Evolutionary conservation across 805 yeast genomes (phyloP).

Genomic region (Candida anglica): DNA sequence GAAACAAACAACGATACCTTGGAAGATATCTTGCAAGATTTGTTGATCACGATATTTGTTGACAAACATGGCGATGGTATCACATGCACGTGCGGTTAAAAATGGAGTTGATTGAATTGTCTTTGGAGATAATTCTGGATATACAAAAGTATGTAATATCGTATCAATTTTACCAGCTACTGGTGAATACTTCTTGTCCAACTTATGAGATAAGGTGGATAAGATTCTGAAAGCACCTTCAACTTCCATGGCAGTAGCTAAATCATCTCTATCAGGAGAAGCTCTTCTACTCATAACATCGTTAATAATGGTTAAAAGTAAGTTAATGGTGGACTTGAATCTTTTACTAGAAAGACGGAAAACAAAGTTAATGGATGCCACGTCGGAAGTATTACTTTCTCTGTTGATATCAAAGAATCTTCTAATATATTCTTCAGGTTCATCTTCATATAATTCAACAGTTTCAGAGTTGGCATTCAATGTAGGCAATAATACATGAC

Average conservation of each 20-base stretch:
- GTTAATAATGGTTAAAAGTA: conserved; percentile 27
- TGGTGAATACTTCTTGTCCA: conserved; percentile 33
- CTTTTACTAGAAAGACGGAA: conserved; percentile 33
- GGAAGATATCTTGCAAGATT: conserved; percentile 37
- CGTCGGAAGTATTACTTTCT: conserved; percentile 46
- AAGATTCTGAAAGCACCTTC: conserved; percentile 42
- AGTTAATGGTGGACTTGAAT: conserved; percentile 34
- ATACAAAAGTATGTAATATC: conserved; percentile 33
- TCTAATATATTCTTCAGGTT: conserved; percentile 43
- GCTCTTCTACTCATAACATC: conserved; percentile 32
- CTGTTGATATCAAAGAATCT: conserved; percentile 44
- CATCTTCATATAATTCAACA: conserved; percentile 41
- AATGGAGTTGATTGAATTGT: conserved; percentile 29
- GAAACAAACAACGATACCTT: conserved; percentile 37
- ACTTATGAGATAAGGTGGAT: conserved; percentile 36
- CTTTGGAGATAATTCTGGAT: conserved; percentile 35
- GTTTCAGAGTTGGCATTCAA: conserved; percentile 34
- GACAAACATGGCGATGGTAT: conserved; percentile 38
- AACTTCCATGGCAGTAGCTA: conserved; percentile 28
- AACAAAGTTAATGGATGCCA: conserved; percentile 46
- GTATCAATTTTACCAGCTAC: conserved; percentile 37
- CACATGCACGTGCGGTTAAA: conserved; percentile 45
- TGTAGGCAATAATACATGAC: conserved; percentile 39
- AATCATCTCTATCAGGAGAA: conserved; percentile 19
- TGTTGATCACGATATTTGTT: conserved; percentile 30